Base-by-base conservation (phyloP, 2,329 filamentous ascomycete genomes). In the Fusarium sp. region DNA sequence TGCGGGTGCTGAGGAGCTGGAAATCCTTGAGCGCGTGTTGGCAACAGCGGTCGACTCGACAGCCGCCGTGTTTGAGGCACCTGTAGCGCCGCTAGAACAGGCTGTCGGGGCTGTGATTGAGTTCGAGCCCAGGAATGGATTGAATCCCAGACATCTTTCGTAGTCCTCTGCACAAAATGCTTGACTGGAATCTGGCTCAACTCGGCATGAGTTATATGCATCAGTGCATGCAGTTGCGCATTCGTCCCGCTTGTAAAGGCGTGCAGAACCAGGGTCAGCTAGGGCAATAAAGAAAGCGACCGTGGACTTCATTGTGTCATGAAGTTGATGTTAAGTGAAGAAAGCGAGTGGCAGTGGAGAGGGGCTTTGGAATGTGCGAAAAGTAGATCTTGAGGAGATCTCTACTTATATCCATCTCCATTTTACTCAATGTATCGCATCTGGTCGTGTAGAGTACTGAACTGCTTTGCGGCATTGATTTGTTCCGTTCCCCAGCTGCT, bases 141-240 rank as follows among this genome's bases (percentile, higher is more conserved):
- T 57, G 33, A 38, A 62, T 1, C 49, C 59, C 18, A 62, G 59
- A n/a, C 59, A 62, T 9, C 28, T 22, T 31, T 36, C 49, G n/a
- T 62, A 62, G 8, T 38, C 31, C 31, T 57, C 49, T 2, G 59
- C 49, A 24, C 59, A 62, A 20, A 57, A 57, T 24, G 59, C 59
- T 31, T 62, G 59, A 14, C 59, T 62, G 3, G 38, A 39, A 22
- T 62, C 10, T 14, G 59, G 59, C 5, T 33, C 20, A 17, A n/a
- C 24, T n/a, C n/a, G 20, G 22, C 59, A 62, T 31, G 59, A 35
- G 15, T 62, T 62, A 6, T 62, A 57, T 7, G 59, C 59, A 24
- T 47, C 35, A 22, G 41, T 64, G 5, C 58, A 41, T 5, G 22
- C 48, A 33, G 42, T 55, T 5, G 59, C 48, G 31, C 47, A 56